Evolutionary conservation across 345 rosid genomes (phyloP), one percentile per base, ranked within the genome.

Genomic region (Hypericum perforatum): DNA sequence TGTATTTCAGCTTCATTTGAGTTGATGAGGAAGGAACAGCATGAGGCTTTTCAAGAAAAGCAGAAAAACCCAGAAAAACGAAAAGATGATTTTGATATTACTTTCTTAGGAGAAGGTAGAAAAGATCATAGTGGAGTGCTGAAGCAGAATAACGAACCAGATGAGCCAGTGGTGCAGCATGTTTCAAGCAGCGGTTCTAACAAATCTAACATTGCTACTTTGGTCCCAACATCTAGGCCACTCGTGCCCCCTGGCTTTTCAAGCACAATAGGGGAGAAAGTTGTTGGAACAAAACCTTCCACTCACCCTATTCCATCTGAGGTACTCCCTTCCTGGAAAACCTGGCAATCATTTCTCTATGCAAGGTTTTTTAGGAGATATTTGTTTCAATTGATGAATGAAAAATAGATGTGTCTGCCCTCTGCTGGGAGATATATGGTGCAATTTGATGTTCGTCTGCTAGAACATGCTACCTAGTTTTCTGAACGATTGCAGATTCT

Each of bases 171-270:
- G 32, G 32, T 22, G 32, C 32, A 22, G 32, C 32, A 22, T 22
- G 43, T 58, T 12, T 41, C 66, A 48, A 59, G 36, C 45, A 61
- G 37, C 58, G 76, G 69, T 49, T 64, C 75, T 43, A 70, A 75
- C 6, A 80, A 77, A 68, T 48, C 72, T 54, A 54, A 71, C 62
- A 38, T 70, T 37, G 66, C 75, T 46, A 44, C 71, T n/a, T 86
- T 76, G 68, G 69, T 68, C 56, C 74, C 71, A 62, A 85, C 81
- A 56, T 69, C 89, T 54, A 78, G 94, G 66, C 98, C 98, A 58
- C 95, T 82, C 69, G 98, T 92, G 60, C 98, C 98, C 42, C 98
- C 98, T 6, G 97, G 98, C 50, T 92, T 92, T 75, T 59, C 82
- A 6, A 67, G 73, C 62, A 32, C 78, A 51, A 6, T 57, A 58